phyloP scores from a whole-genome alignment of 2,329 filamentous ascomycete species.

The Neonectria faginata region DNA sequence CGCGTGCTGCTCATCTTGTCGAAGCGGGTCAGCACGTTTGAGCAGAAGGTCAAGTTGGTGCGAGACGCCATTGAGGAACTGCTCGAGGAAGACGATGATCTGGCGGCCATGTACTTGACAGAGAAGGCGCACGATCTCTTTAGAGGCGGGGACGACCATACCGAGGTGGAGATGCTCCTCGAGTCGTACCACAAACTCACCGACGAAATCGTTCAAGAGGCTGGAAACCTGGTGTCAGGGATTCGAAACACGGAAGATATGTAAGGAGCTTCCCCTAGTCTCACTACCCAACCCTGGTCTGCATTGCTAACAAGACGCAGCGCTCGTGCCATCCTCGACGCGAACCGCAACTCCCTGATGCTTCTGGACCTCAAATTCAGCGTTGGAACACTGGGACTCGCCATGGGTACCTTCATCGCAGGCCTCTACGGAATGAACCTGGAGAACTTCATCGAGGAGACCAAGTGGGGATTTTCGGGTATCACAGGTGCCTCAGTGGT shows the following conservation, averaged over 20 bases:
- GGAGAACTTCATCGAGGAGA: conserved; percentile 98
- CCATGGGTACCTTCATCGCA: conserved; percentile 92
- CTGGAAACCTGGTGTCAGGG: conserved; percentile 90
- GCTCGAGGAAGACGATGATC: conserved; percentile 94
- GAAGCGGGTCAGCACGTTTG: conserved; percentile 95
- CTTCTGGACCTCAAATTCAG: conserved; percentile 96
- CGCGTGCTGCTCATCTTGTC: conserved; percentile 91
- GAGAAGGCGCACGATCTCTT: conserved; percentile 83
- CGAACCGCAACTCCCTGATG: conserved; percentile 98
- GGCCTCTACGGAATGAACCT: conserved; percentile 99
- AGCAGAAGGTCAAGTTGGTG: conserved; percentile 95
- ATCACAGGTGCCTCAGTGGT: conserved; percentile 78
- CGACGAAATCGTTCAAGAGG: conserved; percentile 97
- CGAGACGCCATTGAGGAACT: conserved; percentile 95
- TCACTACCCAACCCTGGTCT: not conserved
- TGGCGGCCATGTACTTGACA: conserved; percentile 94
- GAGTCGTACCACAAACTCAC: conserved; percentile 98
- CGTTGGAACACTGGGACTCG: conserved; percentile 93
- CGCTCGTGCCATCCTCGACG: conserved; percentile 95
- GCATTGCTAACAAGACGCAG: conserved; percentile 58
- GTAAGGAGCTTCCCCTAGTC: conserved; percentile 62
- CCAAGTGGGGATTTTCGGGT: conserved; percentile 83
- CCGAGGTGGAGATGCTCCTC: conserved; percentile 95
- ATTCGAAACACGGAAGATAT: conserved; percentile 99
- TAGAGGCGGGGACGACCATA: conserved; percentile 86